Base-by-base conservation (phyloP, 495 filamentous ascomycete genomes). In the Xylaria grammica region DNA sequence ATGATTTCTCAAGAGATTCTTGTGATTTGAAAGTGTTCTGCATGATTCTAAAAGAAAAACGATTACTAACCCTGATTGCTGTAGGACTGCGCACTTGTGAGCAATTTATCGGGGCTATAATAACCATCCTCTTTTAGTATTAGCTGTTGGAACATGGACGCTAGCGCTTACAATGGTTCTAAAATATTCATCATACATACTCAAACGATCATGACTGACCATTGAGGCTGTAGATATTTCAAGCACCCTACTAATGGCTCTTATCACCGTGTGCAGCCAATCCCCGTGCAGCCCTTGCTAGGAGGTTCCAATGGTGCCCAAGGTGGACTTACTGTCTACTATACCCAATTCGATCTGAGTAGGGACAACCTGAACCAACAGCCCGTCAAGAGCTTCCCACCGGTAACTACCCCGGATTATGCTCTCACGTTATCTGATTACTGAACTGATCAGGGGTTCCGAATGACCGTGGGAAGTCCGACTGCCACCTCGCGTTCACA, bases 241-340 rank as follows among this genome's bases (percentile, higher is more conserved):
- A 79, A 82, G 73, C 75, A 82, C 69, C 65, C 77, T 53, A 85
- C 56, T 0, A 59, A 85, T 71, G 82, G 81, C 34, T 75, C 79
- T 11, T 85, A 84, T 71, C 78, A 83, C 68, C 74, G 78, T n/a
- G 79, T 85, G 17, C 80, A 79, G 17, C 74, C 77, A 50, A 74
- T 81, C 68, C 77, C 56, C 22, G 56, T 59, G 34, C 56, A 59
- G 26, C 56, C 56, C 4, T 48, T 59, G 56, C 42, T 59, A 77
- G 58, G 82, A 81, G 70, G 72, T 74, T 24, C 78, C 74, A 29
- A 72, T 82, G 54, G 77, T 77, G 29, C 72, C 74, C 69, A 79
- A 56, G 82, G 82, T 11, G 82, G 82, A 53, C 80, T 85, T 75
- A 85, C 82, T 10, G 72, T 84, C 30, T 85, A 85, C 73, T 85